Base-by-base conservation (phyloP, 202 grass and related monocot species). In the Hordeum pubiflorum region DNA sequence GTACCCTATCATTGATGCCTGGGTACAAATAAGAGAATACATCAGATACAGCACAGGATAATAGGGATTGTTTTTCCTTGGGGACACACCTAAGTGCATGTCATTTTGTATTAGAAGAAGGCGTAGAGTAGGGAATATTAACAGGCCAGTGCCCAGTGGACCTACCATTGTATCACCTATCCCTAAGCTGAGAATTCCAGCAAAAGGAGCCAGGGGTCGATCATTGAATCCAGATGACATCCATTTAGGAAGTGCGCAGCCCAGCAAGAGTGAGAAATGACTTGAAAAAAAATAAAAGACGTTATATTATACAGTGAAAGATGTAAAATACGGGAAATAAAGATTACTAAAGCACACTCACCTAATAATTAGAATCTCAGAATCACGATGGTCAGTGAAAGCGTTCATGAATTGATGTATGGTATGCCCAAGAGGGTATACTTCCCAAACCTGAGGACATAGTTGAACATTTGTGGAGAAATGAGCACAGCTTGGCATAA, bases 331-430 rank as follows among this genome's bases (percentile, higher is more conserved):
- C 64, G 31, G 38, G 43, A 62, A 59, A 84, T 12, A 15, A 74
- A 63, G 6, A 73, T 15, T 22, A 32, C 8, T 58, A 80, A 84
- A 57, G 17, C 12, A 70, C 23, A 57, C 62, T 72, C 33, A 81
- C 96, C 96, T 99, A 46, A 99, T 85, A 83, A 99, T 95, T 64
- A 99, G 90, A 91, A 95, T 88, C 40, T 99, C 92, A 24, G 96
- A 99, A 87, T 99, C 96, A 77, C 96, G 96, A 82, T 99, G 96
- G 84, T 99, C 96, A 26, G 96, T 99, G 63, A 99, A 99, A 72
- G 96, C 92, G 13, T 87, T 99, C 96, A 99, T 99, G 81, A 99
- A 99, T 57, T 93, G 92, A 89, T 93, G 87, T 59, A 99, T 85
- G 59, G 84, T 39, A 83, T 56, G 68, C 23, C 96, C 96, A 84